Evolutionary conservation across 768 basidiomycete species (phyloP).

Genomic region (Cubamyces sp.): DNA sequence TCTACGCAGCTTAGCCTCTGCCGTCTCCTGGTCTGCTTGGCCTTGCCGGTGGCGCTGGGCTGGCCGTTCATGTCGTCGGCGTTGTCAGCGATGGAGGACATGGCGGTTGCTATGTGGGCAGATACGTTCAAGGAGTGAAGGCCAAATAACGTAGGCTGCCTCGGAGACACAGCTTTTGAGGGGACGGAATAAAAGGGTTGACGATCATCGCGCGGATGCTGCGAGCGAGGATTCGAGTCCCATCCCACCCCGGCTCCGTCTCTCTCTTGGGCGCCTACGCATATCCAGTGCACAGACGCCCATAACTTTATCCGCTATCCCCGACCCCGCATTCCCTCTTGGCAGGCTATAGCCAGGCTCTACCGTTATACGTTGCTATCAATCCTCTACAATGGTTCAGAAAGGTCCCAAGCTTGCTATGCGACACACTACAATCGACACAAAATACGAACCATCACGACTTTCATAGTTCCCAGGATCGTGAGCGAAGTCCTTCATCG

Average conservation of each 20-base stretch:
- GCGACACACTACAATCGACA: too few relatives aligned
- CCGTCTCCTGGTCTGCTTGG: constrained; percentile 54
- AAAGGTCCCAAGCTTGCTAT: too few relatives aligned
- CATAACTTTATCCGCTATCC: neutral
- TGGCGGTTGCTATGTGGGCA: neutral
- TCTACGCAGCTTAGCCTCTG: constrained; percentile 58
- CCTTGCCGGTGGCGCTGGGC: constrained; percentile 36
- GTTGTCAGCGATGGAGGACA: constrained; percentile 1
- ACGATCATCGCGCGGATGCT: neutral
- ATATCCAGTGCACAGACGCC: neutral
- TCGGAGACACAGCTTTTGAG: neutral
- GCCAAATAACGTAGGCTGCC: neutral
- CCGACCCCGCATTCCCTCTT: neutral
- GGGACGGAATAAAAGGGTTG: neutral
- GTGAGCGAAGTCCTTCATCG: too few relatives aligned
- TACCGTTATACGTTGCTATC: too few relatives aligned
- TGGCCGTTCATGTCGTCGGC: neutral
- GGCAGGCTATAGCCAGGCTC: too few relatives aligned
- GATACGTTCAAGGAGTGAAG: neutral
- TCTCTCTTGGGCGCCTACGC: neutral
- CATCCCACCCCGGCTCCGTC: neutral
- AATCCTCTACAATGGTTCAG: too few relatives aligned
- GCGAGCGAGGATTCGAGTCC: neutral
- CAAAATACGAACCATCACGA: too few relatives aligned
- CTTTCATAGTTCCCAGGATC: too few relatives aligned